Evolutionary conservation across 805 yeast species (phyloP), one percentile per base, ranked within the genome.

Genomic region (Sugiyamaella chiloensis): DNA sequence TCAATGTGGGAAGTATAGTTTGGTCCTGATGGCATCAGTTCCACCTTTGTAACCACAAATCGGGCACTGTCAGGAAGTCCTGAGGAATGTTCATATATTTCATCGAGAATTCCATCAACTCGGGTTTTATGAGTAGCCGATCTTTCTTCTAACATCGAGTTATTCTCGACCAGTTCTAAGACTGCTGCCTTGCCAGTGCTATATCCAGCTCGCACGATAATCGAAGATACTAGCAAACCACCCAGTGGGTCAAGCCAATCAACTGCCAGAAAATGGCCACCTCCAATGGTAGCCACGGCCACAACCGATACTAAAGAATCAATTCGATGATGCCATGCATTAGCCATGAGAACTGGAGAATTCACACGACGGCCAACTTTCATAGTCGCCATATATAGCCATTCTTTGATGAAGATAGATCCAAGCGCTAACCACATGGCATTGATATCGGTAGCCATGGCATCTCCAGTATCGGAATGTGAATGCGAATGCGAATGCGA

Each of bases 251-350:
- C 99, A 47, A 93, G 69, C 82, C 96, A 88, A 37, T 81, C 81
- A 32, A 87, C 76, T 53, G 82, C 78, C 52, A 89, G 77, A 51
- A 87, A 71, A 56, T 85, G 83, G 27, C 96, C 95, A 1, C 90
- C 82, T 0, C 95, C 78, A 44, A 93, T 93, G 0, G 98, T 89
- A 3, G 81, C 76, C 17, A 91, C 75, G 0, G 98, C 97, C 5
- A 91, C 98, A 19, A 85, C 73, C 0, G 97, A 87, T 0, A 98
- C 95, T 57, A 93, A 65, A 0, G 96, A 85, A 62, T 93, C 99
- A 8, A 91, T 93, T 53, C 99, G 76, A 63, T 93, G 99, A 65
- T 93, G 99, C 98, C 99, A 93, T 2, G 99, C 99, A 62, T 93
- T 93, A 3, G 99, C 99, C 42, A 87, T 81, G 41, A 93, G 73